Conservation (phyloP, 2,329 filamentous ascomycete species). For the Claviceps maximensis region DNA sequence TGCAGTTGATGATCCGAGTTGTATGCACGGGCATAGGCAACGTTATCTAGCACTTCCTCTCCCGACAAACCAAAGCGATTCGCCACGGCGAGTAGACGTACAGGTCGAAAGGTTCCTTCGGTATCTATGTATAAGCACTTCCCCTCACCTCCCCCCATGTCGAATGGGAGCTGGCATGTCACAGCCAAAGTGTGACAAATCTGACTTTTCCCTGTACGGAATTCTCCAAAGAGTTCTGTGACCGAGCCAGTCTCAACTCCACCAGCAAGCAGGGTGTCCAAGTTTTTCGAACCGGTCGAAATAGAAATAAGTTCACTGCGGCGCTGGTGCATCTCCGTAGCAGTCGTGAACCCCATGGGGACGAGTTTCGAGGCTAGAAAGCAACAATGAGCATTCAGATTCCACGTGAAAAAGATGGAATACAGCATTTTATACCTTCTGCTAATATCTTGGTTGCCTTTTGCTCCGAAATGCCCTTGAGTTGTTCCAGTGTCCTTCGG, state of each 20-base stretch:
- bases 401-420: not conserved
- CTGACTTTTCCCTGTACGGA: constrained; percentile 95
- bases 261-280: constrained; percentile 87
- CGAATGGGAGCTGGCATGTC: constrained; percentile 92
- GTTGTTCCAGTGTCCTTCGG: constrained; percentile 72
- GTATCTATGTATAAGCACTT: constrained; percentile 99
- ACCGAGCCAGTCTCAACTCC: constrained; percentile 96
- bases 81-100: constrained; percentile 79
- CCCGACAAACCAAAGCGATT: constrained; percentile 90
- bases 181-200: constrained; percentile 98
- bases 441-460: constrained; percentile 85
- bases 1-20: constrained; percentile 97
- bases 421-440: constrained; percentile 50
- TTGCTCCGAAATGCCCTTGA: constrained; percentile 95
- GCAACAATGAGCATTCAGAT: constrained; percentile 9
- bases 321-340: constrained; percentile 96
- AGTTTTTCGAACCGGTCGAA: constrained; percentile 92
- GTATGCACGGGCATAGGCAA: constrained; percentile 94
- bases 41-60: constrained; percentile 95
- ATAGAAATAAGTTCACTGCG: constrained; percentile 96
- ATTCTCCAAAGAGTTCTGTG: constrained; percentile 96
- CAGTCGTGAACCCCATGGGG: constrained; percentile 97
- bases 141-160: constrained; percentile 96
- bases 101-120: constrained; percentile 90
- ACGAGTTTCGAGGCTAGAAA: constrained; percentile 76